Conservation (phyloP, 345 rosid genomes). For the Sisymbrium altissimum region DNA sequence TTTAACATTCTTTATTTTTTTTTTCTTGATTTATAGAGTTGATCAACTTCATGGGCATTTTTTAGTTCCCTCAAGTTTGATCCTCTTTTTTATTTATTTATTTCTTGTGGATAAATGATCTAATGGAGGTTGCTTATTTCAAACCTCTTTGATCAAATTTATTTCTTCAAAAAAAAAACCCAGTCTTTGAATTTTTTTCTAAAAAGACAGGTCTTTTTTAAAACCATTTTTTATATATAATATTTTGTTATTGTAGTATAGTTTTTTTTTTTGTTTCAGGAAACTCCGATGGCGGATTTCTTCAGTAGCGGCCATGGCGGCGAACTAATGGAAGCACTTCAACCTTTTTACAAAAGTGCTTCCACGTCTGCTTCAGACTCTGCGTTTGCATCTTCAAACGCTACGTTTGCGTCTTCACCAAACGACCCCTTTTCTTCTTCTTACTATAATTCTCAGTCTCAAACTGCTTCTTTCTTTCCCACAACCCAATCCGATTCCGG, state of each 20-base stretch:
- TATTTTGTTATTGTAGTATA: not conserved
- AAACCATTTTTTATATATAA: not conserved
- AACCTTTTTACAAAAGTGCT: constrained; percentile 74
- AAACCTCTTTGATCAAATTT: constrained; percentile 49
- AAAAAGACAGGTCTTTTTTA: constrained; percentile 36
- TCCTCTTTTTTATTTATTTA: constrained; percentile 18
- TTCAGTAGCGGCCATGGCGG: constrained; percentile 46
- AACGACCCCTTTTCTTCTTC: constrained; percentile 17
- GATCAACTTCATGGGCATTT: constrained; percentile 64
- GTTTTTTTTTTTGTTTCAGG: not conserved
- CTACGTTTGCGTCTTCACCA: constrained; percentile 15
- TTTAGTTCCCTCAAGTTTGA: constrained; percentile 57
- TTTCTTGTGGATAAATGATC: constrained; percentile 24
- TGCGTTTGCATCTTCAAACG: constrained; percentile 18
- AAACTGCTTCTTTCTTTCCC: constrained; percentile 19
- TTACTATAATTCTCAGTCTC: constrained; percentile 10
- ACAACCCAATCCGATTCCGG: constrained; percentile 22
- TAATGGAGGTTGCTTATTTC: constrained; percentile 65
- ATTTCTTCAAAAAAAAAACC: constrained; percentile 11
- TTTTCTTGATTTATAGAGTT: not conserved
- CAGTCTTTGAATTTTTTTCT: constrained; percentile 45
- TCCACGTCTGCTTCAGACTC: constrained; percentile 24
- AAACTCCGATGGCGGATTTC: constrained; percentile 51
- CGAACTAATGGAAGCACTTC: constrained; percentile 93
- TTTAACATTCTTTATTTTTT: not conserved